These are phyloP conservation scores for Saccharomyces uvarum DNA, from an alignment of 1,139 yeast species.

Conservation along the genomic window DNA sequence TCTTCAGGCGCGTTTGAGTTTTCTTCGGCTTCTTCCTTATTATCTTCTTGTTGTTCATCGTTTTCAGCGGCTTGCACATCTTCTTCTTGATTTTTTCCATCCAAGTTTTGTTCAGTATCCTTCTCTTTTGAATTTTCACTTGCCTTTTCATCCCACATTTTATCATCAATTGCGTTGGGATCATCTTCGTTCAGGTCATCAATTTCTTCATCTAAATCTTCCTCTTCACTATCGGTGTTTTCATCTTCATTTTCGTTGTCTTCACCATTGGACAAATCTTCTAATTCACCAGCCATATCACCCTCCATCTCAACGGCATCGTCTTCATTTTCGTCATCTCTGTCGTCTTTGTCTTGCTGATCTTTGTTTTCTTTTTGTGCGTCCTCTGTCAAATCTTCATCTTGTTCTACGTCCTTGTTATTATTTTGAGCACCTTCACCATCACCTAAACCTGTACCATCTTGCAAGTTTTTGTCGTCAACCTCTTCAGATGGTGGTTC, in stretches of 20 bases:
- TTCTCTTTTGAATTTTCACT: conserved; percentile 66
- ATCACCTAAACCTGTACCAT: conserved; percentile 95
- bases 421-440: conserved; percentile 83
- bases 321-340: conserved; percentile 51
- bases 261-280: conserved; percentile 68
- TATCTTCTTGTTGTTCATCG: conserved; percentile 34
- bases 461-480: conserved; percentile 56
- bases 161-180: conserved; percentile 93
- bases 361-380: conserved; percentile 82
- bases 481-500: conserved; percentile 66
- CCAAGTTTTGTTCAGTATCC: conserved; percentile 61
- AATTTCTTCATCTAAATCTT: conserved; percentile 77
- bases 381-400: conserved; percentile 82
- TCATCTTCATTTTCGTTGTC: conserved; percentile 52
- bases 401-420: conserved; percentile 83
- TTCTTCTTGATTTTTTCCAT: conserved; percentile 44
- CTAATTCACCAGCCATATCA: conserved; percentile 91
- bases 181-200: conserved; percentile 87
- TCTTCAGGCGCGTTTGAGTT: conserved; percentile 28
- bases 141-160: conserved; percentile 97
- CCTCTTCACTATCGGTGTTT: conserved; percentile 43
- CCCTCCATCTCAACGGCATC: conserved; percentile 93
- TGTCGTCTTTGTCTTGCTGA: conserved; percentile 54
- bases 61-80: conserved; percentile 60
- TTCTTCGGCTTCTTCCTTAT: conserved; percentile 27